phyloP scores from a whole-genome alignment of 305 asterid species.

The Fraxinus velutina region DNA sequence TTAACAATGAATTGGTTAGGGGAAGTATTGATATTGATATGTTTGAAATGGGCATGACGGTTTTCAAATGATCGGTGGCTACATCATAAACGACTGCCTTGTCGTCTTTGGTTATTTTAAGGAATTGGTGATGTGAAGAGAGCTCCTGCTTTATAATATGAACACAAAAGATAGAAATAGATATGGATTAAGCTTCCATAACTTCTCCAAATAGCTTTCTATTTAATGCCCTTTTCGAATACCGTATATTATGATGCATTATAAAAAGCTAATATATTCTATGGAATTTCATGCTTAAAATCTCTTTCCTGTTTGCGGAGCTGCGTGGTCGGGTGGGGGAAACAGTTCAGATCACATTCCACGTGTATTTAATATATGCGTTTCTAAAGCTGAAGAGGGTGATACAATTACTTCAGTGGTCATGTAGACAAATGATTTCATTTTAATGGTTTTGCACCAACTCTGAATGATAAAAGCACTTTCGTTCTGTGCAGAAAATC shows the following conservation, averaged over 20 bases:
- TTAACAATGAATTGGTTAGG: background rate
- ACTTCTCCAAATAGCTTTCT: background rate
- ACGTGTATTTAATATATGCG: background rate
- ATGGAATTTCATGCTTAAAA: background rate
- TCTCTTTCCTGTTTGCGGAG: background rate
- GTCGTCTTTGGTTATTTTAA: slow-evolving; percentile 15
- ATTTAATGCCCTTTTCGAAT: background rate
- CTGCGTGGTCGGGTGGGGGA: background rate
- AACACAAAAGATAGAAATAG: slow-evolving; percentile 19
- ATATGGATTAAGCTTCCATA: slow-evolving; percentile 16
- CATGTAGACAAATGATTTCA: slow-evolving; percentile 3
- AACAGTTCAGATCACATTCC: background rate
- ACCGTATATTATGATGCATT: background rate
- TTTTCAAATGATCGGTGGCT: slow-evolving; percentile 9
- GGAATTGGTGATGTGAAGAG: slow-evolving; percentile 8
- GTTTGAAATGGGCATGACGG: slow-evolving; percentile 18
- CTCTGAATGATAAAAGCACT: slow-evolving; percentile 3
- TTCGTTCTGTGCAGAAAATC: slow-evolving; percentile 3
- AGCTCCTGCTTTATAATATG: slow-evolving; percentile 2
- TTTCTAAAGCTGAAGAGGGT: slow-evolving; percentile 16
- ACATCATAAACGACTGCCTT: slow-evolving; percentile 1
- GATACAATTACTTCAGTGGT: background rate
- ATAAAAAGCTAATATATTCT: background rate
- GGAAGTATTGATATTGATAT: slow-evolving; percentile 10
- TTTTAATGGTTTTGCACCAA: background rate